A percentile compares a stretch with the other conserved stretches of the same genome.
These are phyloP conservation scores for Gymnopus androsaceus DNA, from an alignment of 1,284 basidiomycete species.

Conservation along the genomic window DNA sequence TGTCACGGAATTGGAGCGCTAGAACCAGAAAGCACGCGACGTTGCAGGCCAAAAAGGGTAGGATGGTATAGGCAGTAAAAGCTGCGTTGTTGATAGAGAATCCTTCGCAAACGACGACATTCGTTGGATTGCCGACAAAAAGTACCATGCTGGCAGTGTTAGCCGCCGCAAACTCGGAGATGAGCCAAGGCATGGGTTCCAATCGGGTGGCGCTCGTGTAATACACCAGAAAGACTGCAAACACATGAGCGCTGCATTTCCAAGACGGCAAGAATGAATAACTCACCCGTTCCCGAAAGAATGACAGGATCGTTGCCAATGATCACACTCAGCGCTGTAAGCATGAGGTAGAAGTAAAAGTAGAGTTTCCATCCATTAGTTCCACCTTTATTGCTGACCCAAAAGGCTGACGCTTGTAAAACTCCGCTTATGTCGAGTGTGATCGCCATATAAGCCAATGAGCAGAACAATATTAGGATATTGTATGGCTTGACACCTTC, in stretches of 20 bases:
- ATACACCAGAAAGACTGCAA: constrained; percentile 75
- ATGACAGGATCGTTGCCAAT: constrained; percentile 93
- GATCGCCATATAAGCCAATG: constrained; percentile 92
- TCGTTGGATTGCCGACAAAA: constrained; percentile 75
- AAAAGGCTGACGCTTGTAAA: constrained; percentile 84
- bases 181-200: constrained; percentile 48
- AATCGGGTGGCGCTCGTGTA: constrained; percentile 74
- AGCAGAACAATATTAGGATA: constrained; percentile 91
- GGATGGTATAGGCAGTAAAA: constrained; percentile 70
- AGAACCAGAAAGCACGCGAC: constrained; percentile 56
- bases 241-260: not conserved
- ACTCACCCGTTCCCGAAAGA: constrained; percentile 65
- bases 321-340: constrained; percentile 76
- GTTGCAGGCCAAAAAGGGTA: constrained; percentile 69
- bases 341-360: constrained; percentile 78
- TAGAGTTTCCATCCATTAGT: constrained; percentile 73
- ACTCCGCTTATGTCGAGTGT: constrained; percentile 91
- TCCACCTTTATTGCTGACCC: constrained; percentile 78
- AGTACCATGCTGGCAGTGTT: constrained; percentile 79
- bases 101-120: constrained; percentile 70
- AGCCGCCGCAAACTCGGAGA: constrained; percentile 65
- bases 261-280: not conserved
- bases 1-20: constrained; percentile 53
- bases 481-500: constrained; percentile 89
- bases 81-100: constrained; percentile 62